phyloP scores from a whole-genome alignment of 306 rosid genomes.

The Sicyos baderoa region DNA sequence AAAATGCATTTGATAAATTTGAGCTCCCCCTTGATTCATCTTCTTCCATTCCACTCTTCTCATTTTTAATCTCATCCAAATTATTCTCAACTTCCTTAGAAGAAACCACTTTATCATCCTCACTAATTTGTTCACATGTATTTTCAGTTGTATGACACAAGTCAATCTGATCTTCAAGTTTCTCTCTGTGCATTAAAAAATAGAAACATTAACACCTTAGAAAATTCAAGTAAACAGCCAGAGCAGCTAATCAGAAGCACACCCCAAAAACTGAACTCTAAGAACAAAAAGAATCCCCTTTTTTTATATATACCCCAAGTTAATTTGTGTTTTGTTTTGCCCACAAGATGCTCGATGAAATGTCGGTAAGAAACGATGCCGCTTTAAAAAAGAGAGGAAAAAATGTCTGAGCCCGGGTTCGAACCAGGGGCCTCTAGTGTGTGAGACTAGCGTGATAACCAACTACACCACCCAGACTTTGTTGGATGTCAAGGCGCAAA shows the following conservation, averaged over 20 bases:
- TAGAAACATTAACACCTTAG: not conserved
- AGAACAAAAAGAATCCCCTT: too few species aligned
- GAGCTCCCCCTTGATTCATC: conserved; percentile 15
- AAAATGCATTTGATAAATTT: conserved; percentile 13
- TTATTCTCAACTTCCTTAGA: conserved; percentile 19
- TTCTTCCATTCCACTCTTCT: conserved; percentile 20
- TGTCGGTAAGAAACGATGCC: too few species aligned
- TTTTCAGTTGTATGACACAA: conserved; percentile 22
- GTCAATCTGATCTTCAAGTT: conserved; percentile 26
- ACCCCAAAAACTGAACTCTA: not conserved
- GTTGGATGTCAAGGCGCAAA: too few species aligned
- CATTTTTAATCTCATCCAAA: conserved; percentile 23
- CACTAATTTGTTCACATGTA: conserved; percentile 21
- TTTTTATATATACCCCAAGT: too few species aligned
- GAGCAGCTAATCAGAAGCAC: not conserved
- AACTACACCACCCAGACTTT: too few species aligned
- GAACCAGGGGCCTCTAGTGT: too few species aligned
- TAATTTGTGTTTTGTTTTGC: too few species aligned
- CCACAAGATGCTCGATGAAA: too few species aligned
- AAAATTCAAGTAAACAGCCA: not conserved
- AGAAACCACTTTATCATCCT: conserved; percentile 18
- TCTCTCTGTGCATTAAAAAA: conserved; percentile 29
- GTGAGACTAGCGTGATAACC: too few species aligned
- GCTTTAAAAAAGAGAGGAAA: too few species aligned
- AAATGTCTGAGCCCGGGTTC: too few species aligned